phyloP scores from a whole-genome alignment of 2,329 filamentous ascomycete species.

The Pseudogymnoascus sp. region DNA sequence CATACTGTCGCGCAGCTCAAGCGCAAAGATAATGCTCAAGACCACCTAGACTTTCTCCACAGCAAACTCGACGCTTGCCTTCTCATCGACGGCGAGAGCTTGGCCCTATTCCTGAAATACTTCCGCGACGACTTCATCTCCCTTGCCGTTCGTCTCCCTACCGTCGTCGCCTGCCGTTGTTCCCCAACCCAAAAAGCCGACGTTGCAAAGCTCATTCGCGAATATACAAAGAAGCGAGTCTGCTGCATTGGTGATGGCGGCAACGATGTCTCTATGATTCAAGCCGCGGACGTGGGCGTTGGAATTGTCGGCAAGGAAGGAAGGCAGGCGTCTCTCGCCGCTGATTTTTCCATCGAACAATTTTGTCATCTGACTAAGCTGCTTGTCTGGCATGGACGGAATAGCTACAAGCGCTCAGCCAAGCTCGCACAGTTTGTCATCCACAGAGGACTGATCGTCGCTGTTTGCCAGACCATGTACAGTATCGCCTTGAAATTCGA shows the following conservation, averaged over 20 bases:
- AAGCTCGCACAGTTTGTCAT: slow-evolving; percentile 98
- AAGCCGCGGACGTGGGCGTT: slow-evolving; percentile 94
- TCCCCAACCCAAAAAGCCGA: slow-evolving; percentile 97
- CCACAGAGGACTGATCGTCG: slow-evolving; percentile 90
- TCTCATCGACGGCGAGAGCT: slow-evolving; percentile 88
- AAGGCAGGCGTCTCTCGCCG: slow-evolving; percentile 85
- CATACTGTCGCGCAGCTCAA: slow-evolving; percentile 85
- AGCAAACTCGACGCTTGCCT: slow-evolving; percentile 83
- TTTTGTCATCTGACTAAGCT: slow-evolving; percentile 94
- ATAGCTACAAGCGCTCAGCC: slow-evolving; percentile 91
- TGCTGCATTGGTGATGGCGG: slow-evolving; percentile 97
- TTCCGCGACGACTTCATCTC: slow-evolving; percentile 82
- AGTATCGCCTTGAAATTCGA: slow-evolving; percentile 89
- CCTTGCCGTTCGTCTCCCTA: slow-evolving; percentile 77
- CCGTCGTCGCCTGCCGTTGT: slow-evolving; percentile 93
- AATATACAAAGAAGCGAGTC: slow-evolving; percentile 87
- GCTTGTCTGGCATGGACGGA: slow-evolving; percentile 97
- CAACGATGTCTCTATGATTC: slow-evolving; percentile 99
- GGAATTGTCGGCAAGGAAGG: slow-evolving; percentile 98
- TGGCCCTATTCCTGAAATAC: slow-evolving; percentile 74
- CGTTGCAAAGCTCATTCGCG: slow-evolving; percentile 80
- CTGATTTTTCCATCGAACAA: slow-evolving; percentile 93
- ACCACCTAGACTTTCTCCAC: slow-evolving; percentile 80
- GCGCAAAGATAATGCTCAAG: slow-evolving; percentile 75
- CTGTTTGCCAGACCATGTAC: slow-evolving; percentile 94